These are phyloP conservation scores for Solanum chaucha DNA, from an alignment of 257 asterid genomes.

Conservation along the genomic window DNA sequence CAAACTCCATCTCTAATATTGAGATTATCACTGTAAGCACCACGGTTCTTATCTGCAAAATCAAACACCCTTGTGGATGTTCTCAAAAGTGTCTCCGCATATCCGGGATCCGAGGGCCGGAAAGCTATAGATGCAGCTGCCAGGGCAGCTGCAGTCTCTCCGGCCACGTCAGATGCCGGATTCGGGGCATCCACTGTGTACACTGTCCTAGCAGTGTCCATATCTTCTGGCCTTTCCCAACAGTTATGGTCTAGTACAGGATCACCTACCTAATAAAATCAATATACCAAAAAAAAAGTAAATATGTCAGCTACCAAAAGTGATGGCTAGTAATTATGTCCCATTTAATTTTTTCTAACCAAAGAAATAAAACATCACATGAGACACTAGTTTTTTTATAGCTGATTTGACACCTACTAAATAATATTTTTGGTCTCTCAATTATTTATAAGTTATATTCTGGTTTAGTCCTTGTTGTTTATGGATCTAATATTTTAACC, in stretches of 20 bases:
- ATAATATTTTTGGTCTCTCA: neutral
- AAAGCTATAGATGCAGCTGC: conserved; percentile 93
- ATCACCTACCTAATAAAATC: conserved; percentile 68
- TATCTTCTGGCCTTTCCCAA: conserved; percentile 99
- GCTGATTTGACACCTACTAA: neutral
- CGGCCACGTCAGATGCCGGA: conserved; percentile 96
- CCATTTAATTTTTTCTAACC: neutral
- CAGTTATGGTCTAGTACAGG: conserved; percentile 79
- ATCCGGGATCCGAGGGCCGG: conserved; percentile 64
- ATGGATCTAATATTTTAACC: neutral
- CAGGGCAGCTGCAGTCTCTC: conserved; percentile 91
- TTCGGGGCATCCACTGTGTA: conserved; percentile 87
- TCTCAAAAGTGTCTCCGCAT: conserved; percentile 56
- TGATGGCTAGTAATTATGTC: neutral
- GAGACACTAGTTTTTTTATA: neutral
- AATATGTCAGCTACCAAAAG: neutral
- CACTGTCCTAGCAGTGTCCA: conserved; percentile 90
- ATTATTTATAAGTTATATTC: neutral
- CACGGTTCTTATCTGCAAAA: conserved; percentile 74
- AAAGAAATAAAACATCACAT: neutral
- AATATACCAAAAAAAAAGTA: neutral
- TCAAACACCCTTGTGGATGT: conserved; percentile 58
- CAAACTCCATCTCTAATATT: conserved; percentile 60
- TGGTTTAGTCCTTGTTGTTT: neutral
- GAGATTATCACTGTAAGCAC: conserved; percentile 79